Evolutionary conservation across 352 stramenopile species (phyloP).

Genomic region (Aphanomyces cochlioides): DNA sequence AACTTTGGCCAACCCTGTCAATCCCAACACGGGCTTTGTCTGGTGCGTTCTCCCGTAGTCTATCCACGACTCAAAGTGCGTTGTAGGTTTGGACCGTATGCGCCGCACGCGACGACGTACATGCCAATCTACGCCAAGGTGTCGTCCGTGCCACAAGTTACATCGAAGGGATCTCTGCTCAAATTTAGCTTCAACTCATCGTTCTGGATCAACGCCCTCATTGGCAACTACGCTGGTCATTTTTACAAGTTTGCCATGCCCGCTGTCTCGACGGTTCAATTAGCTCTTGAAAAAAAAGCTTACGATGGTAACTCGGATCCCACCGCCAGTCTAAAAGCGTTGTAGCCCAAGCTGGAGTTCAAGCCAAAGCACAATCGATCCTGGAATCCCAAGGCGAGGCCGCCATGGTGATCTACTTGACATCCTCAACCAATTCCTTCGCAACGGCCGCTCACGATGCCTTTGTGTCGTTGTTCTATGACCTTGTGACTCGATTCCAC

Average conservation of each 20-base stretch:
- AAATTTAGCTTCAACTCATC: constrained; percentile 54
- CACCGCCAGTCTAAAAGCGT: constrained; percentile 48
- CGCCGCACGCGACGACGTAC: constrained; percentile 84
- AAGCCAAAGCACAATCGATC: constrained; percentile 31
- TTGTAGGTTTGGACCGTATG: constrained; percentile 67
- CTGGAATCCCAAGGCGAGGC: constrained; percentile 43
- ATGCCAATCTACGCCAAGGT: constrained; percentile 82
- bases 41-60: constrained; percentile 50
- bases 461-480: constrained; percentile 57
- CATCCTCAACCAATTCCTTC: constrained; percentile 46
- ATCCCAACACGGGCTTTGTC: constrained; percentile 57
- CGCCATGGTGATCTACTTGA: constrained; percentile 53
- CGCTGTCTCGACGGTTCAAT: constrained; percentile 55
- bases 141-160: constrained; percentile 42
- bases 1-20: constrained; percentile 54
- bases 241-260: constrained; percentile 72
- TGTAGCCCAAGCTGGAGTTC: constrained; percentile 40
- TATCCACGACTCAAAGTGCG: not conserved
- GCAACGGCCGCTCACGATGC: constrained; percentile 49
- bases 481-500: constrained; percentile 72
- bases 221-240: constrained; percentile 77
- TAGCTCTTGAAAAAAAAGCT: no score
- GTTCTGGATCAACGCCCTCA: constrained; percentile 75
- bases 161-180: constrained; percentile 58
- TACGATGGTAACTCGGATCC: constrained; percentile 1